Percentiles rank a stretch among this genome's conserved stretches.
These are phyloP conservation scores for Claviceps sp. DNA, from an alignment of 2,329 filamentous ascomycete species.

Conservation along the genomic window DNA sequence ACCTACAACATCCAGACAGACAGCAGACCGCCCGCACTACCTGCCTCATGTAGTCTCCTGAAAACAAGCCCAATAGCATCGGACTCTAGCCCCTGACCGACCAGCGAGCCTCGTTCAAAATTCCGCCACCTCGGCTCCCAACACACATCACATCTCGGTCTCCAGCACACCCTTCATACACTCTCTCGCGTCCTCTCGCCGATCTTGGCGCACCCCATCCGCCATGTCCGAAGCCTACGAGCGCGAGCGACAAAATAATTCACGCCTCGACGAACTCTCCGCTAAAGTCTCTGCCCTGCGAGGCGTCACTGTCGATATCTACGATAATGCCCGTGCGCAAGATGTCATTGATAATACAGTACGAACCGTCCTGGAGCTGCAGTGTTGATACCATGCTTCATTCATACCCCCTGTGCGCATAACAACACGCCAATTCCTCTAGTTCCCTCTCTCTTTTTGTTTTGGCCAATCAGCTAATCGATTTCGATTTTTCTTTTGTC, in stretches of 20 bases:
- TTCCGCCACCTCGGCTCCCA: not conserved
- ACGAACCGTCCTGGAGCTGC: constrained; percentile 16
- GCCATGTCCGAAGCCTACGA: constrained; percentile 65
- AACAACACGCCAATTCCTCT: not conserved
- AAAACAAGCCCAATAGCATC: not conserved
- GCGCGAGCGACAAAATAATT: constrained; percentile 84
- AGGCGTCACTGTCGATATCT: constrained; percentile 92
- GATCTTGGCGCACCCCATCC: not conserved
- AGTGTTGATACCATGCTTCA: too few species aligned
- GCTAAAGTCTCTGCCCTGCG: constrained; percentile 85
- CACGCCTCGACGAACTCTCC: constrained; percentile 79
- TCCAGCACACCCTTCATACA: not conserved
- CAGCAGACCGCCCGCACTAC: not conserved
- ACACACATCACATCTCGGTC: not conserved
- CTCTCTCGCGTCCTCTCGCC: not conserved
- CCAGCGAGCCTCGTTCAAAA: not conserved
- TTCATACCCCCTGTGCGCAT: too few species aligned
- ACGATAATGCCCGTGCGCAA: constrained; percentile 85
- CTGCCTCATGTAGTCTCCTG: not conserved
- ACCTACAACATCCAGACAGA: not conserved
- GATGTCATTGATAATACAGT: constrained; percentile 80
- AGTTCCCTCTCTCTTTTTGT: not conserved
- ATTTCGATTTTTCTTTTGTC: not conserved
- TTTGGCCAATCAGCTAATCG: constrained; percentile 17
- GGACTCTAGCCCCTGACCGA: not conserved